Base-by-base conservation (phyloP, 163 green algal genomes). In the Prototheca cutis region DNA sequence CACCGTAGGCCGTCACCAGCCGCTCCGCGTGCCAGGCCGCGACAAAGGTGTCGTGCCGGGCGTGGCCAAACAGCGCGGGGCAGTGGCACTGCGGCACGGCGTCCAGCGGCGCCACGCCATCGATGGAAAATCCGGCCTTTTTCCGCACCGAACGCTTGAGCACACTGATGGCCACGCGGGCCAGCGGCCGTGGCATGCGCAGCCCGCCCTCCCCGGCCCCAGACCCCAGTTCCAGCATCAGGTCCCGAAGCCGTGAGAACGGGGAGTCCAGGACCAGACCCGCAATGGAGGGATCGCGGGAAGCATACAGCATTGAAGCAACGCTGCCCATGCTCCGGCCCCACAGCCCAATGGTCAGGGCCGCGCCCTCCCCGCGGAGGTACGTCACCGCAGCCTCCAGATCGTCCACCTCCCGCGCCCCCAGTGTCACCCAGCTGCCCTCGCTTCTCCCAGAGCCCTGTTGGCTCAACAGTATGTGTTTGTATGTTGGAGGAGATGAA, bases 301-400 rank as follows among this genome's bases (percentile, higher is more conserved):
- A 58, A 27, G 67, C 73, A 75, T 93, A 95, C 42, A 96, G 63
- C 58, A 97, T 70, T 33, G 86, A 78, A 0, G 92, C 96, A 1
- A 97, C 92, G 1, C 90, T 92, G 0, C 92, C 92, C 92, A 98
- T 98, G 39, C 78, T 91, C 23, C 90, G 73, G 7, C 91, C 91
- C 91, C 91, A 98, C 53, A 98, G 72, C 4, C 76, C 91, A 32
- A 98, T 86, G 18, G 74, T 82, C 28, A 39, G 27, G 13, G 57
- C 45, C 24, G 40, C 19, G 24, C 54, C 40, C 49, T 61, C 47
- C 0, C 57, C 45, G 18, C 73, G 62, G 48, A 86, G 53, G 48
- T 82, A 70, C 21, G 36, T 10, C 47, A 86, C 63, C 29, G 63
- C 75, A 6, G 63, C 52, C 8, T 40, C 81, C 63, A 97, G 61